Evolutionary conservation across 2,329 filamentous ascomycete species (phyloP).

Genomic region (Fusarium temperatum): DNA sequence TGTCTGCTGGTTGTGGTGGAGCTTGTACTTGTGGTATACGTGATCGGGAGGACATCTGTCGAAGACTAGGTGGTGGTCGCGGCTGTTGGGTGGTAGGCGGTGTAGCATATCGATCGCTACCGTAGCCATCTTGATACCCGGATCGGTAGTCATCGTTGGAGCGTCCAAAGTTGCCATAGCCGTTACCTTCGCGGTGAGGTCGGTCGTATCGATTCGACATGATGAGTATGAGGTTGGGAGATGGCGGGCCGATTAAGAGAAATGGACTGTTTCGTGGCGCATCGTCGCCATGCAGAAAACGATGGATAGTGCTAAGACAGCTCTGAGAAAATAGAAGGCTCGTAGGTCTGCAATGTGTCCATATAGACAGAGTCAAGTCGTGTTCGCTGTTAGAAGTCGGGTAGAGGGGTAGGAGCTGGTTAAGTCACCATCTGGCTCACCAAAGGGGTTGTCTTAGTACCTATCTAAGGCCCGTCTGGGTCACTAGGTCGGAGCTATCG

Average conservation of each 20-base stretch:
- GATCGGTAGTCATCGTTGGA: slow-evolving; percentile 57
- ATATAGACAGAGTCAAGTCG: neutral
- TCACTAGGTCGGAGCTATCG: neutral
- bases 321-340: neutral
- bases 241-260: slow-evolving; percentile 28
- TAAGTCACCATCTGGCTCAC: slow-evolving; percentile 15
- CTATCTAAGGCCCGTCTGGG: neutral
- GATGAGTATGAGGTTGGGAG: slow-evolving; percentile 32
- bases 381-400: slow-evolving; percentile 5
- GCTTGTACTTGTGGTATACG: slow-evolving; percentile 43
- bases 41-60: slow-evolving; percentile 49
- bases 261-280: slow-evolving; percentile 25
- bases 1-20: slow-evolving; percentile 37
- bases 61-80: slow-evolving; percentile 42
- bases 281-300: slow-evolving; percentile 26
- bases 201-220: slow-evolving; percentile 64
- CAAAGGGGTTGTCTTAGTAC: neutral
- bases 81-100: slow-evolving; percentile 45
- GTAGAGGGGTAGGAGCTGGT: slow-evolving; percentile 27
- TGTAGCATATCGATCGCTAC: slow-evolving; percentile 54
- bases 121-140: slow-evolving; percentile 51
- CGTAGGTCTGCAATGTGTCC: neutral
- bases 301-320: neutral
- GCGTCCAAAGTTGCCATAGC: slow-evolving; percentile 56
- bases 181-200: slow-evolving; percentile 52